Evolutionary conservation across 2,329 filamentous ascomycete genomes (phyloP), one percentile per base, ranked within the genome.

Genomic region (Penicillium sp.): DNA sequence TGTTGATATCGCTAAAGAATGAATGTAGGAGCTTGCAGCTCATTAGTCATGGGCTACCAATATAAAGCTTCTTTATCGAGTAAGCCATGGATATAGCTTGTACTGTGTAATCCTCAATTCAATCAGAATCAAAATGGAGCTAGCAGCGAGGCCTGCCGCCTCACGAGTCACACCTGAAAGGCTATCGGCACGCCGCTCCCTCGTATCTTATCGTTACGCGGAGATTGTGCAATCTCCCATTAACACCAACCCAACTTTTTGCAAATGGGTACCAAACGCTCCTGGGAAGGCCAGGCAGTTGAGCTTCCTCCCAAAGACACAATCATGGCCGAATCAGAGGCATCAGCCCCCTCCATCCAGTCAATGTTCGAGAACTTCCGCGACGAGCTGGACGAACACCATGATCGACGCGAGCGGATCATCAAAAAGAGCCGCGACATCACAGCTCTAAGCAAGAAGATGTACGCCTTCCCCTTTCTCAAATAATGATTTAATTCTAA

Each of bases 401-500:
- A 99, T 70, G 93, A 97, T 71, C 85, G 93, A 13, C 81, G 90
- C 49, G 91, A 96, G 74, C 82, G 87, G 45, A 83, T 95, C 59
- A 88, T 95, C 65, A 99, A 97, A 75, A 86, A 85, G 2, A 95
- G 89, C 8, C 79, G 92, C 54, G 93, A 99, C 69, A 88, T 99
- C 50, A 99, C 93, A 6, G 90, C 89, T 0, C 77, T 90, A 46
- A 95, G 89, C 72, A 99, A 99, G 78, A 99, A 97, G 75, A 95
- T 97, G 90, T 95, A 72, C 73, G 78, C 16, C 16, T 13, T 3
- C 25, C 30, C 28, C 19, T 22, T 25, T 7, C 4, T n/a, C 10
- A 11, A 22, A 6, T 25, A 11, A 9, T 27, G 9, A 19, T 16
- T 12, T 30, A 10, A 11, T n/a, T 13, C 12, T 35, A 34, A 33